Base-by-base conservation (phyloP, 257 asterid species). In the Petrea volubilis region DNA sequence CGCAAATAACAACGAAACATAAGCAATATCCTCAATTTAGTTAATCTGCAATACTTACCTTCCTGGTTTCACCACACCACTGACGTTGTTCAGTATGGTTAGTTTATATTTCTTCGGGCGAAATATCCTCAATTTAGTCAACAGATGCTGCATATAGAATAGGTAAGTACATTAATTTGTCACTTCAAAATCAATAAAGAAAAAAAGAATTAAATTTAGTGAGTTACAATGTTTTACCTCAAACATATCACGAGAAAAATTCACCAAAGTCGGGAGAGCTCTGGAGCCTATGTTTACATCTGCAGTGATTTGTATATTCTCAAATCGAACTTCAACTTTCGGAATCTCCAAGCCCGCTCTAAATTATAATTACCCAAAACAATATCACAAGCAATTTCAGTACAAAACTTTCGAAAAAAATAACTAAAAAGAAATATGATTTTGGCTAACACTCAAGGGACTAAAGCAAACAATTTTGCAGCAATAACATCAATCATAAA, bases 231-330 rank as follows among this genome's bases (percentile, higher is more conserved):
- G 21, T 31, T 71, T 71, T 63, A 90, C 98, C 90, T 92, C 98
- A 15, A 85, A 0, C 68, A 82, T 74, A 63, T 92, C 86, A 46
- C 96, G 97, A 34, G 76, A 46, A 81, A 75, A 88, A 53, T 92
- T 92, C 66, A 83, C 76, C 77, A 90, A 75, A 58, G 97, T 88
- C 20, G 98, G 98, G 79, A 92, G 81, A 58, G 98, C 96, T 81
- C 97, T 81, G 29, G 96, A 86, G n/a, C 96, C 98, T 9, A 90
- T 43, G 56, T 82, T 85, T 46, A 92, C 96, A 36, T 86, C 78
- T 3, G 98, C 95, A 27, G 81, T 72, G 77, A 92, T 74, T 31
- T 79, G 79, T 23, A 90, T 68, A 44, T 90, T 77, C 82, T 88
- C 85, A 29, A 83, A 92, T 61, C 98, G 94, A 78, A 92, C 96